Base-by-base conservation (phyloP, 331 rosid species). In the Rosa hybrid region DNA sequence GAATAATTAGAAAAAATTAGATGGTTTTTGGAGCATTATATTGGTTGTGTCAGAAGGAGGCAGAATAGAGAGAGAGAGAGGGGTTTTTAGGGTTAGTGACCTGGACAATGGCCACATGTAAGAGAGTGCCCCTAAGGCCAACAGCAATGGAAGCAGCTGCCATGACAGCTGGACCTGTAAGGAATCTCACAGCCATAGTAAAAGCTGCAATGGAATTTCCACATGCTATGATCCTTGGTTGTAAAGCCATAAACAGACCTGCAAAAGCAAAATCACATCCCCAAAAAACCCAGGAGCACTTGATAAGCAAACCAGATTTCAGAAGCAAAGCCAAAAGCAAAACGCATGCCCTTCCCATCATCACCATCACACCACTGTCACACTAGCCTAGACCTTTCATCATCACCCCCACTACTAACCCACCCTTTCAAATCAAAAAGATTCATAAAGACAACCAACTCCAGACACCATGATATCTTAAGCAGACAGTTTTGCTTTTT, bases 191-290 rank as follows among this genome's bases (percentile, higher is more conserved):
- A 8, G 89, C 94, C 98, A 94, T 94, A 0, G 98, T 81, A 88
- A 90, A 94, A 89, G 92, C 64, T 89, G 98, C 98, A 59, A 74
- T 25, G 74, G 95, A 90, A 86, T 94, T 94, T 59, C 97, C 98
- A 91, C 98, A 94, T 81, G 98, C 98, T 88, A 94, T 94, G 85
- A 94, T 91, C 92, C 88, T 90, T 34, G 98, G 98, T 85, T 94
- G 98, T 90, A 94, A 91, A 71, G 97, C 98, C 98, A 94, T 94
- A 84, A 94, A 94, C 83, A 94, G 75, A 75, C 98, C 98, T 94
- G 82, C 86, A 87, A 83, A 23, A 63, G 75, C 18, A 53, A 77
- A 71, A 71, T 65, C 80, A 84, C 34, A 42, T 30, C 71, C 23
- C 78, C 27, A 27, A 57, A 25, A 54, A 83, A 65, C 20, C 42